Evolutionary conservation across 2,329 filamentous ascomycete species (phyloP), one percentile per base, ranked within the genome.

Genomic region (Colletotrichum eleusines): DNA sequence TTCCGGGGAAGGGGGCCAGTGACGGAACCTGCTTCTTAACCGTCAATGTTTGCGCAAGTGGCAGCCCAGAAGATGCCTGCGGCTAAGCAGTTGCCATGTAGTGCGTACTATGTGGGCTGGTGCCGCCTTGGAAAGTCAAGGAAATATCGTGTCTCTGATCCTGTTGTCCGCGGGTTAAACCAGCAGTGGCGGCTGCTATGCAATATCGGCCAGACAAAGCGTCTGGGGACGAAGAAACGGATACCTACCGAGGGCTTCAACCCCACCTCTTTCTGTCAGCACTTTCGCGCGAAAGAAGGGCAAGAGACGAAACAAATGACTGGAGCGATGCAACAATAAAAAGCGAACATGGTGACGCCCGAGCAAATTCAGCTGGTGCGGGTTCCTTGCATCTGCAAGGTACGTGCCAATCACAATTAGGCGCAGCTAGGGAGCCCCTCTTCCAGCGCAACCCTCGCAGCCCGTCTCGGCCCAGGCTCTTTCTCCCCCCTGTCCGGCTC

Each of bases 301-400:
- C n/a, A 5, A 42, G 33, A 38, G 5, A 40, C n/a, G 23, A 48
- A 58, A 50, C 7, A 62, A 54, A 31, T 31, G 66, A 20, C 18
- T 31, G 26, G 31, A 26, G 26, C 26, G 55, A 31, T 50, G 38
- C 64, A 33, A 55, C 46, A 40, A 67, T 61, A 51, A 48, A 70
- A 46, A 44, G 46, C n/a, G 55, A 66, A 33, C 46, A 57, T 35
- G 57, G 50, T 57, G 59, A 63, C 38, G 58, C 58, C 38, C 51
- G 44, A 63, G 68, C 68, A 63, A 35, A 64, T 12, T 35, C 26
- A 23, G 53, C 58, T 38, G 55, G 53, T 58, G 40, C 53, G 59
- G 69, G 69, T 71, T 69, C 58, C 69, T 71, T 69, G 64, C 69
- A 71, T 53, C 51, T 71, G 69, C 51, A 71, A 70, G 69, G 69